Evolutionary conservation across 2,329 filamentous ascomycete species (phyloP).

Genomic region (Stagonosporopsis vannaccii): DNA sequence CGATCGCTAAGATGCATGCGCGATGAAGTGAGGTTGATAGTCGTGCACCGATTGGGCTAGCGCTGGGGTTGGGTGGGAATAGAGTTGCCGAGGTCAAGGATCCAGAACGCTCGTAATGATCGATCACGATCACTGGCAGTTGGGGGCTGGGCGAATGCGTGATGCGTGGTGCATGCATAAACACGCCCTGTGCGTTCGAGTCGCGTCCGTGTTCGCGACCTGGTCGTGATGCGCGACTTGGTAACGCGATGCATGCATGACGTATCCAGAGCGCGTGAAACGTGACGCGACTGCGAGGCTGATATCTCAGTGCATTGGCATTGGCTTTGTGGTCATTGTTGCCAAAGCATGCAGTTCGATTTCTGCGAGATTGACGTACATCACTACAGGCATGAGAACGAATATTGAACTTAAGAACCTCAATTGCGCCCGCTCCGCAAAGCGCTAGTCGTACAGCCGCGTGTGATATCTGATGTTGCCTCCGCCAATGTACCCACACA

Average conservation of each 20-base stretch:
- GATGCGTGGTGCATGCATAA: slow-evolving; percentile 6
- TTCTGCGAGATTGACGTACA: not conserved
- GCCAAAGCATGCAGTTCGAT: not conserved
- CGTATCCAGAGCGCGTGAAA: slow-evolving; percentile 7
- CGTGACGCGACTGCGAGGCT: slow-evolving; percentile 7
- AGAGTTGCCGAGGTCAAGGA: slow-evolving; percentile 16
- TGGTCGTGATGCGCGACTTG: slow-evolving; percentile 1
- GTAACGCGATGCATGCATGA: slow-evolving; percentile 11
- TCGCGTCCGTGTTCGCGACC: slow-evolving; percentile 17
- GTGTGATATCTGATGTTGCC: slow-evolving; percentile 19
- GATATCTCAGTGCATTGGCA: not conserved
- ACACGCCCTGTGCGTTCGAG: slow-evolving; percentile 6
- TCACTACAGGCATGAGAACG: not conserved
- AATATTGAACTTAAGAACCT: slow-evolving; percentile 16
- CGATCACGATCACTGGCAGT: slow-evolving; percentile 11
- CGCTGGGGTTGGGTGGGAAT: not conserved
- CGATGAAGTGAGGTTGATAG: slow-evolving; percentile 12
- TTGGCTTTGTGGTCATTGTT: not conserved
- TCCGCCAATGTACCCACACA: slow-evolving; percentile 20
- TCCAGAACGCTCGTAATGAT: not conserved
- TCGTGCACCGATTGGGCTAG: slow-evolving; percentile 15
- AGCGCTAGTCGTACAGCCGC: slow-evolving; percentile 38
- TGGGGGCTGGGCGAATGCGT: slow-evolving; percentile 1
- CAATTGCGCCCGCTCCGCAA: slow-evolving; percentile 30
- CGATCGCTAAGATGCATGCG: not conserved